A percentile compares a stretch with the other conserved stretches of the same genome.
phyloP scores from a whole-genome alignment of 2,329 filamentous ascomycete species.

The Epicoccum nigrum region DNA sequence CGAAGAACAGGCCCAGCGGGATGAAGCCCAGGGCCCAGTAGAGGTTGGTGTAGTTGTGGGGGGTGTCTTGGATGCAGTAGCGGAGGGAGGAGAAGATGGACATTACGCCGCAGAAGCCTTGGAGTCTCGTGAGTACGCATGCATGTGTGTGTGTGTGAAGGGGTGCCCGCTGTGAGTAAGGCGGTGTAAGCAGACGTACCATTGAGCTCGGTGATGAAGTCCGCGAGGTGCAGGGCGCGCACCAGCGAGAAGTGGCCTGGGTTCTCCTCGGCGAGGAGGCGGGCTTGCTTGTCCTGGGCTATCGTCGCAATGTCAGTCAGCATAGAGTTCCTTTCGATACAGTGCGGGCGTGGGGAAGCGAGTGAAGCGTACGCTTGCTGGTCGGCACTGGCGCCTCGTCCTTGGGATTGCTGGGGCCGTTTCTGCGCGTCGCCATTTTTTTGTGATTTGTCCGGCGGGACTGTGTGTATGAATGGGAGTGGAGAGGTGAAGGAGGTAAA shows the following conservation, averaged over 20 bases:
- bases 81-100: constrained; percentile 94
- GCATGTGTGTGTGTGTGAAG: neutral
- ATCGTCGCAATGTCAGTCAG: neutral
- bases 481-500: too few species aligned
- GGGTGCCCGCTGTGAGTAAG: neutral
- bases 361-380: constrained; percentile 12
- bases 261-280: constrained; percentile 70
- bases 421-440: constrained; percentile 15
- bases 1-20: constrained; percentile 88
- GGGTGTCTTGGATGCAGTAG: constrained; percentile 78
- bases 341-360: too few species aligned
- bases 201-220: constrained; percentile 84
- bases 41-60: constrained; percentile 69
- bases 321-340: too few species aligned
- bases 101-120: constrained; percentile 88
- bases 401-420: constrained; percentile 38
- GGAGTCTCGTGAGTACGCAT: neutral
- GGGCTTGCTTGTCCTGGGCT: constrained; percentile 78
- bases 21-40: constrained; percentile 86
- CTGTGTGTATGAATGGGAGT: too few species aligned
- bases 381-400: constrained; percentile 14
- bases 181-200: constrained; percentile 49
- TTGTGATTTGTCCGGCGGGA: neutral
- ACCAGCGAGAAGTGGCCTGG: constrained; percentile 70
- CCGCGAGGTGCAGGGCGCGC: constrained; percentile 73